Conservation (phyloP, 2,329 filamentous ascomycete species). For the Hypocrella siamensis region DNA sequence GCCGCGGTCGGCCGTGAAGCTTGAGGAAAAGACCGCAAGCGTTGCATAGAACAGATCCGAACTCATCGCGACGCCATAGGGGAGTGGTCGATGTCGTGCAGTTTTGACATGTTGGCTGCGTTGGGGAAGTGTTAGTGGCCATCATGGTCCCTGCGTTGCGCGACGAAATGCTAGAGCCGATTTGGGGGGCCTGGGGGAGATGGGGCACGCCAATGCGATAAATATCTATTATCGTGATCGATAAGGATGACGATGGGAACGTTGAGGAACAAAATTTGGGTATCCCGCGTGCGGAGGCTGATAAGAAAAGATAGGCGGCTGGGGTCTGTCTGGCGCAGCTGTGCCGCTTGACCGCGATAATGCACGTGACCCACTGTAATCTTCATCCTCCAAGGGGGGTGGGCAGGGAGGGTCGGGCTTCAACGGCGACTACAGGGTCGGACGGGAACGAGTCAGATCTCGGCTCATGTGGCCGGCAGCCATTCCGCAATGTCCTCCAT, state of each 20-base stretch:
- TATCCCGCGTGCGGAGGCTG: constrained; percentile 13
- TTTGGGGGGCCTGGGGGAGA: no score
- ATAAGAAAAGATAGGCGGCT: constrained; percentile 19
- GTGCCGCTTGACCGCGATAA: constrained; percentile 7
- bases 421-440: no score
- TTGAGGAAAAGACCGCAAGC: constrained; percentile 96
- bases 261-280: constrained; percentile 17
- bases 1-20: constrained; percentile 81
- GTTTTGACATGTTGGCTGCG: constrained; percentile 93
- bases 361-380: constrained; percentile 13
- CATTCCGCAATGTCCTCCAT: no score
- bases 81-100: constrained; percentile 92
- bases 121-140: constrained; percentile 41
- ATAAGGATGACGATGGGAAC: constrained; percentile 21
- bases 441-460: no score
- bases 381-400: constrained; percentile 6
- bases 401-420: no score
- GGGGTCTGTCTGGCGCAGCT: not conserved
- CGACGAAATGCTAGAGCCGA: constrained; percentile 10
- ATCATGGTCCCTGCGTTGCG: constrained; percentile 26
- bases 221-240: constrained; percentile 19
- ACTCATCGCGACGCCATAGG: constrained; percentile 93
- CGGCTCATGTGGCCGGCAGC: no score
- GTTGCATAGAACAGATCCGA: constrained; percentile 92
- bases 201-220: constrained; percentile 12